A percentile compares a stretch with the other conserved stretches of the same genome.
Conservation (phyloP, 2,329 filamentous ascomycete species). For the Huntiella decipiens region DNA sequence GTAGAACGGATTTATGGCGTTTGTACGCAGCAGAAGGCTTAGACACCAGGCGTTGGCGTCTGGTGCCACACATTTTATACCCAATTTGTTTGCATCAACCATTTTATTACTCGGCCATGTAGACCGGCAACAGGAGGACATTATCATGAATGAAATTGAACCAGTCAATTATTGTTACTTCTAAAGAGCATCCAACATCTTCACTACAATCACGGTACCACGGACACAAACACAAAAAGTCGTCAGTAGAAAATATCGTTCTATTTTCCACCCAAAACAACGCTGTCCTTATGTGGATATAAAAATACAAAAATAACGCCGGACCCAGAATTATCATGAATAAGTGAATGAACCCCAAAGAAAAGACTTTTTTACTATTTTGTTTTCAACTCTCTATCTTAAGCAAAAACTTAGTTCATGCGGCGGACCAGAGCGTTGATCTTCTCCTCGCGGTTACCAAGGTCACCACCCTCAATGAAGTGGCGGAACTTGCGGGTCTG, state of each 20-base stretch:
- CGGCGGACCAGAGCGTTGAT: conserved; percentile 92
- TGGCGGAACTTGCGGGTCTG: conserved; percentile 95
- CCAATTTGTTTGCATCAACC: too few relatives aligned
- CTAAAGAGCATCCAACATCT: neutral
- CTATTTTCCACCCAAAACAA: conserved; percentile 9
- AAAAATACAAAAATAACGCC: conserved; percentile 6
- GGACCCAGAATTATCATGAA: conserved; percentile 17
- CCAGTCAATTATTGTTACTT: too few relatives aligned
- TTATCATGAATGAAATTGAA: too few relatives aligned
- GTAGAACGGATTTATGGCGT: too few relatives aligned
- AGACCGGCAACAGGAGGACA: too few relatives aligned
- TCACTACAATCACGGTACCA: neutral
- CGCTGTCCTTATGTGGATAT: conserved; percentile 10
- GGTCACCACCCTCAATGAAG: conserved; percentile 95
- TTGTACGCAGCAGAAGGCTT: too few relatives aligned
- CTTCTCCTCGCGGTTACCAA: conserved; percentile 95
- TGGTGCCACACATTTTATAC: neutral
- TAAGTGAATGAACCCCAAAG: conserved; percentile 10
- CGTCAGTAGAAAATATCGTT: conserved; percentile 7
- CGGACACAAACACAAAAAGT: conserved; percentile 1
- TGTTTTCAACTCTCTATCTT: conserved; percentile 11
- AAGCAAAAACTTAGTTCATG: conserved; percentile 61
- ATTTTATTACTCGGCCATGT: too few relatives aligned
- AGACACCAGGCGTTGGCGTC: neutral
- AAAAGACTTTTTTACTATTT: conserved; percentile 16